Percentiles rank a stretch among this genome's conserved stretches.
These are phyloP conservation scores for Diaporthe sp. DNA, from an alignment of 2,329 filamentous ascomycete genomes.

Conservation along the genomic window DNA sequence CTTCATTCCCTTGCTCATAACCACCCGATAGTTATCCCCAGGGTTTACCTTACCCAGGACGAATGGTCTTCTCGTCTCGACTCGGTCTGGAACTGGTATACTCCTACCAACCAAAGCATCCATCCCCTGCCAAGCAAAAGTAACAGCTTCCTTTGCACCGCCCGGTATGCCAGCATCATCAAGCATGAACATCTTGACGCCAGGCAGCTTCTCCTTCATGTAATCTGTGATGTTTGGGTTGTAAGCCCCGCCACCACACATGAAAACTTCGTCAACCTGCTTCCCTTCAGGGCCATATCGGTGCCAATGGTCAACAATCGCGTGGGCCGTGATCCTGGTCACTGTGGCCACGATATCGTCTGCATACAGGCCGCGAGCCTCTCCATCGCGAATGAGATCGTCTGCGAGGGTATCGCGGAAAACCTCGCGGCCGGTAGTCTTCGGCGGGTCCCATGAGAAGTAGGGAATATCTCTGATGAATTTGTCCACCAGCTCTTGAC, in stretches of 20 bases:
- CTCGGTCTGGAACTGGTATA: not conserved
- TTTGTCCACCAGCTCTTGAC: not conserved
- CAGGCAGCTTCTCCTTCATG: conserved; percentile 64
- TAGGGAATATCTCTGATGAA: conserved; percentile 64
- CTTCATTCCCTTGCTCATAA: not conserved
- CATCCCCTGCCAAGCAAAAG: conserved; percentile 4
- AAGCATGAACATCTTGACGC: conserved; percentile 65
- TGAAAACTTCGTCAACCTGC: not conserved
- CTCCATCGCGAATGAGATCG: conserved; percentile 60
- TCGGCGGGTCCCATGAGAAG: conserved; percentile 64
- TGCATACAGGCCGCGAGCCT: not conserved
- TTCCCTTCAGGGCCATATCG: not conserved
- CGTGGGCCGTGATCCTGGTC: not conserved
- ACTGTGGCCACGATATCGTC: not conserved
- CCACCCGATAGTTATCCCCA: not conserved
- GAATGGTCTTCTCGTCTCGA: not conserved
- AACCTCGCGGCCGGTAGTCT: conserved; percentile 72
- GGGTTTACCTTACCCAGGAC: not conserved
- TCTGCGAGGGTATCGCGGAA: conserved; percentile 70
- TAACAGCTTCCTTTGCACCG: conserved; percentile 68
- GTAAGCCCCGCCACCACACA: conserved; percentile 65
- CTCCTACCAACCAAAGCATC: not conserved
- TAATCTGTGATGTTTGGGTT: conserved; percentile 70
- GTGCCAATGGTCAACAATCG: conserved; percentile 3
- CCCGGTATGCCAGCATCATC: conserved; percentile 70